Conservation (phyloP, 257 asterid genomes). For the Vinca minor region DNA sequence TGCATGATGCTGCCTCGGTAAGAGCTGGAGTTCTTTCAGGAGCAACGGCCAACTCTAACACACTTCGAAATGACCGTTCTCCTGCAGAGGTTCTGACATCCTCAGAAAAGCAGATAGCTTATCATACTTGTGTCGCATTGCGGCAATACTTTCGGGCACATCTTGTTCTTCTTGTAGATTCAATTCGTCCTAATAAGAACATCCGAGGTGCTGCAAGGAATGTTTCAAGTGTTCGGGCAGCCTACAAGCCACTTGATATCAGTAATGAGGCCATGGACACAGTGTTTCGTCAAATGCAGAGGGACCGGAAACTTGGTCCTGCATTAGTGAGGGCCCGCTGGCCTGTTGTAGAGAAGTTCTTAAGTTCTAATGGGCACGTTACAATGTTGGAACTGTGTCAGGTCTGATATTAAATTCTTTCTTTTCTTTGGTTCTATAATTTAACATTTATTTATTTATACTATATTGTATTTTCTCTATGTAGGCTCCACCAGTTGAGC, state of each 20-base stretch:
- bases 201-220: constrained; percentile 74
- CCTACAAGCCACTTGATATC: constrained; percentile 86
- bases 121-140: constrained; percentile 85
- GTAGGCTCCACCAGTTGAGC: constrained; percentile 97
- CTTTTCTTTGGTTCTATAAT: neutral
- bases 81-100: constrained; percentile 85
- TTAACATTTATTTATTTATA: neutral
- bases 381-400: constrained; percentile 97
- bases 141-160: constrained; percentile 93
- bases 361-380: constrained; percentile 68
- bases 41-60: constrained; percentile 50
- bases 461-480: constrained; percentile 16
- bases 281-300: constrained; percentile 80
- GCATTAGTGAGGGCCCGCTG: constrained; percentile 80
- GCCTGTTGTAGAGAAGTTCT: constrained; percentile 80
- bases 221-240: constrained; percentile 57
- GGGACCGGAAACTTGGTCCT: constrained; percentile 86
- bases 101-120: constrained; percentile 93
- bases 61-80: constrained; percentile 73
- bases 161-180: constrained; percentile 73
- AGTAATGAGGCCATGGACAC: constrained; percentile 94
- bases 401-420: constrained; percentile 31
- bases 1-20: constrained; percentile 94
- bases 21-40: constrained; percentile 83
- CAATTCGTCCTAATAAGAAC: constrained; percentile 71